Evolutionary conservation across 805 yeast species (phyloP).

Genomic region (Candida ipomoeae): DNA sequence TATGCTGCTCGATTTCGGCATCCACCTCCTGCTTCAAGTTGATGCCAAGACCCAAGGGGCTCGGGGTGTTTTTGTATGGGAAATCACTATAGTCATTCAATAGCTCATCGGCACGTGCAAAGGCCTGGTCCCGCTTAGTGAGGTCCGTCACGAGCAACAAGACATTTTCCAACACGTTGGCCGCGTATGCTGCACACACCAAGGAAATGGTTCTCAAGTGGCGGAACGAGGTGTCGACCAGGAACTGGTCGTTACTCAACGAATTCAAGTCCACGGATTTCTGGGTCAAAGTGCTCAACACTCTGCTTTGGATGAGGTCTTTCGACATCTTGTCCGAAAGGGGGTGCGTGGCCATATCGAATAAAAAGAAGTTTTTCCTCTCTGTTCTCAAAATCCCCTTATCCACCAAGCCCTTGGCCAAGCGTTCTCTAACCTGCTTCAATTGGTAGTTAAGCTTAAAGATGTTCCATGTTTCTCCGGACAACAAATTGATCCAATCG

Average conservation of each 20-base stretch:
- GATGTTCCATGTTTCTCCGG: slow-evolving; percentile 97
- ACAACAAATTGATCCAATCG: slow-evolving; percentile 88
- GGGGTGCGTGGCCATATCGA: slow-evolving; percentile 99
- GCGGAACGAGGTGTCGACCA: slow-evolving; percentile 62
- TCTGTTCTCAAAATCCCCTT: slow-evolving; percentile 96
- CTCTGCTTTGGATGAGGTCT: slow-evolving; percentile 71
- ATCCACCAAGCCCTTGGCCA: slow-evolving; percentile 95
- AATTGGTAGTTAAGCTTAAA: slow-evolving; percentile 92
- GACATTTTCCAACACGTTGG: slow-evolving; percentile 91
- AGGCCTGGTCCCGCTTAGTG: slow-evolving; percentile 89
- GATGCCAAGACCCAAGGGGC: slow-evolving; percentile 66
- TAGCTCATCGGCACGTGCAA: slow-evolving; percentile 90
- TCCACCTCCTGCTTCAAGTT: slow-evolving; percentile 59
- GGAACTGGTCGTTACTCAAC: slow-evolving; percentile 53
- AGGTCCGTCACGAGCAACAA: slow-evolving; percentile 63
- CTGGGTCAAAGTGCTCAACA: slow-evolving; percentile 63
- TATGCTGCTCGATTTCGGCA: slow-evolving; percentile 48
- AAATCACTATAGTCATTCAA: slow-evolving; percentile 75
- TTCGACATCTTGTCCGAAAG: slow-evolving; percentile 82
- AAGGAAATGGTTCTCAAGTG: slow-evolving; percentile 75
- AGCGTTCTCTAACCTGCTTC: slow-evolving; percentile 93
- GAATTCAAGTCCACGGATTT: slow-evolving; percentile 56
- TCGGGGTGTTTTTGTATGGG: slow-evolving; percentile 61
- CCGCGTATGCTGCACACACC: slow-evolving; percentile 89
- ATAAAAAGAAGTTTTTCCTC: slow-evolving; percentile 86